Conservation (phyloP, 2,329 filamentous ascomycete genomes). For the Penicillium sp. region DNA sequence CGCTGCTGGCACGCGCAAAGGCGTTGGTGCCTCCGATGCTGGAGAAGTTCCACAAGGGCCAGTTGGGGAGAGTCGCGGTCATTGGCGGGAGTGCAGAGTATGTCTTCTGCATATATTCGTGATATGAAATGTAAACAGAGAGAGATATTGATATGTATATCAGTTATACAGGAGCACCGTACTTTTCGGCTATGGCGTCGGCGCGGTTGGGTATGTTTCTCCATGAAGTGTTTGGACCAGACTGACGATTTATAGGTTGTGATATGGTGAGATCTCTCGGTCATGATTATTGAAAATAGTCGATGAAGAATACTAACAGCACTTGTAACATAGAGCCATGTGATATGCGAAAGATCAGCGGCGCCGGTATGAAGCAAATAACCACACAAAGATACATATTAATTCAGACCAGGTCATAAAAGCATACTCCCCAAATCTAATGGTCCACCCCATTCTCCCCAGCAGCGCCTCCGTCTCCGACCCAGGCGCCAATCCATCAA, state of each 20-base stretch:
- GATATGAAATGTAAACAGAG: too few species aligned
- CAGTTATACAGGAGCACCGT: slow-evolving; percentile 88
- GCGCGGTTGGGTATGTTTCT: slow-evolving; percentile 65
- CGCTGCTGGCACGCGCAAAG: slow-evolving; percentile 74
- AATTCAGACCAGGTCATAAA: slow-evolving; percentile 69
- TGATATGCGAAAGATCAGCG: slow-evolving; percentile 90
- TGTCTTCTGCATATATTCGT: slow-evolving; percentile 14
- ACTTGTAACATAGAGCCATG: slow-evolving; percentile 57
- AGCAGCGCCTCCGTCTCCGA: slow-evolving; percentile 56
- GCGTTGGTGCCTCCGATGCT: slow-evolving; percentile 93
- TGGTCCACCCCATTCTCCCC: slow-evolving; percentile 96
- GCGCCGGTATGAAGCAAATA: slow-evolving; percentile 47
- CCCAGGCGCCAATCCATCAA: slow-evolving; percentile 48
- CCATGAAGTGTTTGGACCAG: slow-evolving; percentile 1
- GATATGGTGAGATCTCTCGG: slow-evolving; percentile 66
- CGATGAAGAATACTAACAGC: too few species aligned
- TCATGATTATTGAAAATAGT: background rate
- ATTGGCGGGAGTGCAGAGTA: slow-evolving; percentile 88
- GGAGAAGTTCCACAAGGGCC: slow-evolving; percentile 96
- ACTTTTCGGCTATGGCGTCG: slow-evolving; percentile 96
- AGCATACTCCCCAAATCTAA: slow-evolving; percentile 94
- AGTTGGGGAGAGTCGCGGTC: slow-evolving; percentile 85
- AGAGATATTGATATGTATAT: slow-evolving; percentile 3
- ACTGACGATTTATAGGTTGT: slow-evolving; percentile 44
- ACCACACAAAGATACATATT: background rate